Evolutionary conservation across 257 asterid species (phyloP).

Genomic region (Nicotiana otophora): DNA sequence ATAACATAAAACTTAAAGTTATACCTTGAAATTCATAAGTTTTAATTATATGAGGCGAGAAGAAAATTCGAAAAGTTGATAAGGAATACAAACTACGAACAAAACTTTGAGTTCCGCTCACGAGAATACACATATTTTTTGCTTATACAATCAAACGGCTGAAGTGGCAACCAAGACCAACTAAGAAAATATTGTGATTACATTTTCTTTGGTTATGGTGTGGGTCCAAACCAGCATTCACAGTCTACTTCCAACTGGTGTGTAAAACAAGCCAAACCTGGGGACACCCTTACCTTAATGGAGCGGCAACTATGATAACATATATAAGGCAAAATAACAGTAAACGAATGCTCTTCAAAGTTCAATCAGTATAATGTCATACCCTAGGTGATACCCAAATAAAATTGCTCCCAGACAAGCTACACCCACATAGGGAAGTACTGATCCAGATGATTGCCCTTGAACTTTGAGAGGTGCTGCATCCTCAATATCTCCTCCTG

Average conservation of each 20-base stretch:
- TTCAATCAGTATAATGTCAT: conserved; percentile 15
- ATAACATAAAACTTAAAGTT: background rate
- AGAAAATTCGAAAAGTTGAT: background rate
- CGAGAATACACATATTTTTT: background rate
- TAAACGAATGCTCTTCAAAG: background rate
- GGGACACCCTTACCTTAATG: background rate
- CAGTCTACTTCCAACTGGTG: background rate
- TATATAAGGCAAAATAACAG: background rate
- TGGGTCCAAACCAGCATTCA: background rate
- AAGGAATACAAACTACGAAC: background rate
- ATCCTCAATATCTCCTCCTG: conserved; percentile 73
- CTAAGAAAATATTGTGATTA: background rate
- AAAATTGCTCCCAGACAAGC: conserved; percentile 86
- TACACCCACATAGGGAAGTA: conserved; percentile 86
- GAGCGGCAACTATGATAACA: background rate
- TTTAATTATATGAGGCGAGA: background rate
- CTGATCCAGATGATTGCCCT: conserved; percentile 65
- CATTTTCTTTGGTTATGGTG: background rate
- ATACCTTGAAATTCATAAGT: background rate
- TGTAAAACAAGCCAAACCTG: background rate
- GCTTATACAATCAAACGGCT: background rate
- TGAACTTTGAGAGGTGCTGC: conserved; percentile 42
- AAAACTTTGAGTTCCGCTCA: background rate
- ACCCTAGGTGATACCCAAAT: conserved; percentile 98
- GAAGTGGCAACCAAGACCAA: background rate